Percentiles rank a stretch among this genome's conserved stretches.
phyloP scores from a whole-genome alignment of 2,329 filamentous ascomycete species.

The Sarocladiaceae sp. region DNA sequence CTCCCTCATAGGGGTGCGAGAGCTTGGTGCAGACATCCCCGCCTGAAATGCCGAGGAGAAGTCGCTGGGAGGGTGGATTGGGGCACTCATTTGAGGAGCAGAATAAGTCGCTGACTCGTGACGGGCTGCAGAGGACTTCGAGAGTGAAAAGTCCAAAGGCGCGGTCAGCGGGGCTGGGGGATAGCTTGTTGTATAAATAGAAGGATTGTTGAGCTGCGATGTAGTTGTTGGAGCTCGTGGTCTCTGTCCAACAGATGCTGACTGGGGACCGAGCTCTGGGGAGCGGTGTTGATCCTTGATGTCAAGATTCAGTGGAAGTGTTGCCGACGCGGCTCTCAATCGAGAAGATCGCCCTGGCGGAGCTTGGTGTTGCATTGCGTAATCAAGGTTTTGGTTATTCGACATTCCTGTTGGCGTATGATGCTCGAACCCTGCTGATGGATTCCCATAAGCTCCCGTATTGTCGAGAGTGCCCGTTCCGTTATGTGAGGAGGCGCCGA shows the following conservation, averaged over 20 bases:
- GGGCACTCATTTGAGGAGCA: conserved; percentile 51
- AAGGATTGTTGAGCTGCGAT: conserved; percentile 31
- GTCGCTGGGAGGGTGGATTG: conserved; percentile 48
- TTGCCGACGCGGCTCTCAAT: conserved; percentile 44
- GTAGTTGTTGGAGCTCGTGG: conserved; percentile 17
- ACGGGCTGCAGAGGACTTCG: conserved; percentile 20
- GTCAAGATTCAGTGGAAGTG: conserved; percentile 41
- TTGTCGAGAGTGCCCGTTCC: conserved; percentile 45
- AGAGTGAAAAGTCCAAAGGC: conserved; percentile 44
- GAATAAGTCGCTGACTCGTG: conserved; percentile 41
- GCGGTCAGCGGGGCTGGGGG: conserved; percentile 50
- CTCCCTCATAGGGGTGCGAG: conserved; percentile 42
- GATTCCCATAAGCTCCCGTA: conserved; percentile 17
- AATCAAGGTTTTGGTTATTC: neutral
- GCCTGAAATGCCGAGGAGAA: conserved; percentile 46
- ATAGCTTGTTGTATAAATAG: conserved; percentile 45
- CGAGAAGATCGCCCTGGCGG: conserved; percentile 39
- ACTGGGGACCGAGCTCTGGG: conserved; percentile 14
- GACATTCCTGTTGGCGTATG: neutral
- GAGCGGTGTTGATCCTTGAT: conserved; percentile 41
- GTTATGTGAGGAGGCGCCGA: conserved; percentile 21
- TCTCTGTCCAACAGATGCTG: conserved; percentile 24
- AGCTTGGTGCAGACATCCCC: conserved; percentile 29
- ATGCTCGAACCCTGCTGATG: neutral
- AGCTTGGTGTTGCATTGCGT: conserved; percentile 4